Base-by-base conservation (phyloP, 305 asterid species). In the Salvia sclarea region DNA sequence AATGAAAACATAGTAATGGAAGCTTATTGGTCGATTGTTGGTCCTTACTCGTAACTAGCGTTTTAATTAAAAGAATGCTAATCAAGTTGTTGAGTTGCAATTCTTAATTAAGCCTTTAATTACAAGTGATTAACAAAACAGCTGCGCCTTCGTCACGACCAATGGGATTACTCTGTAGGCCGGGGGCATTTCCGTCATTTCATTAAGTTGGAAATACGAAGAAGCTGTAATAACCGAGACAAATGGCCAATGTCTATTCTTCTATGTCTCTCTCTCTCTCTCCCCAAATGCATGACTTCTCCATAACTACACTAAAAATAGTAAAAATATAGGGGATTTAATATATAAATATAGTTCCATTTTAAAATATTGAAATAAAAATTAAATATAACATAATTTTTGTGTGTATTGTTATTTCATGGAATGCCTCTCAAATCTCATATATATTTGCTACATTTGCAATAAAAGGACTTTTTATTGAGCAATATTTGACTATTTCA, bases 161-260 rank as follows among this genome's bases (percentile, higher is more conserved):
- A 52, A 64, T 16, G 14, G 6, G n/a, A n/a, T 5, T 33, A 33
- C 38, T 38, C 21, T 37, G 41, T n/a, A 59, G 33, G 3, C 4
- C 31, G 71, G 80, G 80, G 81, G 21, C 8, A 9, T 55, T 66
- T 58, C 45, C 65, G 84, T 74, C 76, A 77, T 70, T 76, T 55
- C 14, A 0, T 0, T 0, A 20, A 6, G 61, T 68, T 71, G 45
- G 52, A 48, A 57, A 48, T 11, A 47, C 66, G 61, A 70, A 78
- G 61, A 70, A 78, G 82, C 38, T 70, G 24, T 40, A 41, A 33
- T 44, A 64, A 82, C 84, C 79, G 76, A 76, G 80, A 74, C 82
- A 78, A 47, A 48, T 0, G 35, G 82, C 80, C 85, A 73, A 64
- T 79, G 76, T 77, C 76, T 76, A 75, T 70, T 88, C 85, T 75